Conservation (phyloP, 805 yeast genomes). For the Candida morakotiae region DNA sequence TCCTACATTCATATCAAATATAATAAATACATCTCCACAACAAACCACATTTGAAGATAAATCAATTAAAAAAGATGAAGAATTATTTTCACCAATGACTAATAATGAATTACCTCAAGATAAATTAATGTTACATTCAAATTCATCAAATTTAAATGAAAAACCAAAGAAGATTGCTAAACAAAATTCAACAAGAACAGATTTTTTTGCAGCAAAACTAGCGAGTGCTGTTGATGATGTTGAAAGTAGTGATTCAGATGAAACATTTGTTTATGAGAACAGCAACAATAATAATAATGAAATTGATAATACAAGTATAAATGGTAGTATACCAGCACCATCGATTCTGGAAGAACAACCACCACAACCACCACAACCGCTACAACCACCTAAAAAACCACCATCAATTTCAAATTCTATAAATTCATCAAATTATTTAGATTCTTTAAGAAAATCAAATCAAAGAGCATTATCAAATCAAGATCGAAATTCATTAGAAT, state of each 20-base stretch:
- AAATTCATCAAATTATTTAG: constrained; percentile 21
- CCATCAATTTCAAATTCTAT: constrained; percentile 19
- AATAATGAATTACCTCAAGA: neutral
- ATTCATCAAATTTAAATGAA: constrained; percentile 9
- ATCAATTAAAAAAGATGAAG: neutral
- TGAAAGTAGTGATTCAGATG: constrained; percentile 84
- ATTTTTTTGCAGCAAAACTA: constrained; percentile 88
- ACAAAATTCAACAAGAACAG: constrained; percentile 74
- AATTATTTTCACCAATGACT: neutral
- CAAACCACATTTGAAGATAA: constrained; percentile 13
- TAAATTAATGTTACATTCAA: constrained; percentile 5
- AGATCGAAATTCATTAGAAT: constrained; percentile 11
- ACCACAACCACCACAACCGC: constrained; percentile 4
- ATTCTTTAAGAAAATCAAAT: constrained; percentile 10
- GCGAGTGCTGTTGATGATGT: constrained; percentile 93
- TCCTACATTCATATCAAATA: constrained; percentile 31
- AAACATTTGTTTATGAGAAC: constrained; percentile 91
- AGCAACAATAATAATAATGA: constrained; percentile 26
- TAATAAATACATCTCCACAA: constrained; percentile 33
- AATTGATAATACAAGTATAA: constrained; percentile 14
- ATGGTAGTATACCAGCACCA: constrained; percentile 9
- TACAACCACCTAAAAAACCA: constrained; percentile 8
- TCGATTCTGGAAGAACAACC: constrained; percentile 1
- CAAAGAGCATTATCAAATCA: constrained; percentile 4
- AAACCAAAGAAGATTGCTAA: constrained; percentile 28